These are phyloP conservation scores for Gnetum montanum DNA, from an alignment of 75 land plant genomes.

Conservation along the genomic window DNA sequence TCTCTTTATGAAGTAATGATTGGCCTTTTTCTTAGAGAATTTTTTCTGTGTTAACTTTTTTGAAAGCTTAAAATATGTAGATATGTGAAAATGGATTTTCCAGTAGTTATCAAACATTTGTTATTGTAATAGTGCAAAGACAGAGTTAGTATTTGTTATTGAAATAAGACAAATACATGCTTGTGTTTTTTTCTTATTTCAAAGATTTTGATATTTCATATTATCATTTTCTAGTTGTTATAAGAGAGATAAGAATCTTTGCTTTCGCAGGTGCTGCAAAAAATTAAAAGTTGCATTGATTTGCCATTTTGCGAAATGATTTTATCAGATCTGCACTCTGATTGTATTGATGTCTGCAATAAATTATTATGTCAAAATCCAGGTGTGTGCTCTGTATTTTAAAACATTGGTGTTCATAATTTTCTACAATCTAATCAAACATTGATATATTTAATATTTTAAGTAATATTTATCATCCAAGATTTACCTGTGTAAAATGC, in stretches of 20 bases:
- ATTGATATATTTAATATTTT: not conserved
- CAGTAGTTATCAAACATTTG: no score
- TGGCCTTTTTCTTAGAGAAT: no score
- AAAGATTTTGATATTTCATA: no score
- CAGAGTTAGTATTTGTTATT: not conserved
- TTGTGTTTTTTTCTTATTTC: not conserved
- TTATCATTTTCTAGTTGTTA: not conserved
- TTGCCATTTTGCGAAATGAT: slow-evolving; percentile 43
- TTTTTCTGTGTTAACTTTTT: no score
- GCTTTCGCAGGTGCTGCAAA: slow-evolving; percentile 36
- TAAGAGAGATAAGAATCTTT: not conserved
- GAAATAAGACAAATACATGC: not conserved
- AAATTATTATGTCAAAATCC: slow-evolving; percentile 52
- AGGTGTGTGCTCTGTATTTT: slow-evolving; percentile 20
- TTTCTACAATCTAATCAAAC: not conserved
- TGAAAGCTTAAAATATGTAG: no score
- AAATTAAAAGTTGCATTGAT: slow-evolving; percentile 26
- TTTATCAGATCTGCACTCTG: slow-evolving; percentile 33
- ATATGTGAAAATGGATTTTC: no score
- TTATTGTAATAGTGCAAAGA: no score
- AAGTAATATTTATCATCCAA: not conserved
- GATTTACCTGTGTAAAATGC: not conserved
- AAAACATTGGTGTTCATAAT: not conserved
- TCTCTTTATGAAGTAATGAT: no score
- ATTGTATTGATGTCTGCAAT: slow-evolving; percentile 53